phyloP scores from a whole-genome alignment of 495 filamentous ascomycete species.

The Penicillium taxi region DNA sequence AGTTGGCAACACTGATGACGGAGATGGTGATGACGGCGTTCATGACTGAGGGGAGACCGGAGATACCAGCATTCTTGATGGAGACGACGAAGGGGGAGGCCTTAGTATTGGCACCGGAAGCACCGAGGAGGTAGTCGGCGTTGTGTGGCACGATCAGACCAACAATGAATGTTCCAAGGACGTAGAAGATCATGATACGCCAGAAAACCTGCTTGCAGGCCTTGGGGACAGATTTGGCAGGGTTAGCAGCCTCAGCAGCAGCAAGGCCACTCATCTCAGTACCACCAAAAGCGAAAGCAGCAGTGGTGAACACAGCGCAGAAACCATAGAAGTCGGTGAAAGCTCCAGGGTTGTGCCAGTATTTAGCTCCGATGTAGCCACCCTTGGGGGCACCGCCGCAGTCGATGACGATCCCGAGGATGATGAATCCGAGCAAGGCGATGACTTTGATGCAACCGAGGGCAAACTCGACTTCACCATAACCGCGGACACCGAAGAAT shows the following conservation, averaged over 20 bases:
- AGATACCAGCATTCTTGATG: slow-evolving; percentile 57
- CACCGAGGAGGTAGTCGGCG: slow-evolving; percentile 36
- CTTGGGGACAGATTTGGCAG: slow-evolving; percentile 53
- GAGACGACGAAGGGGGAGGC: slow-evolving; percentile 71
- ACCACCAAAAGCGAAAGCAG: slow-evolving; percentile 65
- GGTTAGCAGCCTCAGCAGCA: slow-evolving; percentile 61
- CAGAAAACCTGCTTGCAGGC: slow-evolving; percentile 70
- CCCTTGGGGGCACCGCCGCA: slow-evolving; percentile 52
- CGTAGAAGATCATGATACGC: slow-evolving; percentile 69
- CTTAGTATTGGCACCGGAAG: slow-evolving; percentile 40
- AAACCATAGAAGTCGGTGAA: slow-evolving; percentile 65
- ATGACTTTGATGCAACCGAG: slow-evolving; percentile 41
- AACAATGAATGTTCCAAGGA: slow-evolving; percentile 64
- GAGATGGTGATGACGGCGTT: slow-evolving; percentile 67
- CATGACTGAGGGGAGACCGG: slow-evolving; percentile 61
- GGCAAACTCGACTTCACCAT: slow-evolving; percentile 54
- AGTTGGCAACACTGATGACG: slow-evolving; percentile 59
- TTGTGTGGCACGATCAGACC: slow-evolving; percentile 60
- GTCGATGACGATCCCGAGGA: slow-evolving; percentile 62
- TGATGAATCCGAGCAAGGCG: slow-evolving; percentile 62
- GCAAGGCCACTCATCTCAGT: slow-evolving; percentile 68
- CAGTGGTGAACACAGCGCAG: slow-evolving; percentile 65
- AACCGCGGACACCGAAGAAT: slow-evolving; percentile 55
- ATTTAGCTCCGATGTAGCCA: slow-evolving; percentile 52
- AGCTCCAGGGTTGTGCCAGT: slow-evolving; percentile 64